Base-by-base conservation (phyloP, 306 rosid species). In the Acacia crassicarpa region DNA sequence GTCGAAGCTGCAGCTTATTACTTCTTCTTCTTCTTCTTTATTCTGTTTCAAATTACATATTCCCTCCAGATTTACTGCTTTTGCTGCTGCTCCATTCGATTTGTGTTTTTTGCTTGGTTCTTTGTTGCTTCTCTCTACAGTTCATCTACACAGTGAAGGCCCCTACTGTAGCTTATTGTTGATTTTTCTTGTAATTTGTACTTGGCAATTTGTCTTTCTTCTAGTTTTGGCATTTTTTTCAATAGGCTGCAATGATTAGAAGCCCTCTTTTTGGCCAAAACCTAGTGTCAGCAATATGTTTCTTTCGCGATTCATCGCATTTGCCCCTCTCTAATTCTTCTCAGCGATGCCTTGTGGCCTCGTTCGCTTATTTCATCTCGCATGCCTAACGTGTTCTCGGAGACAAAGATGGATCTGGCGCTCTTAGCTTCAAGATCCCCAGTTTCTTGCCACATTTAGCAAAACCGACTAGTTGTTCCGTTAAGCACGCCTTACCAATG, bases 321-420 rank as follows among this genome's bases (percentile, higher is more conserved):
- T 71, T 80, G 43, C 41, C 65, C 48, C 46, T 23, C 45, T 1
- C 62, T 5, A 54, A 35, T 40, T 72, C 44, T 56, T 11, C 16
- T 38, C 61, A 8, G 71, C 49, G 46, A 67, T 68, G 63, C 73
- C 27, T 20, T 58, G 51, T 30, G 43, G 5, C 35, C 71, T 45
- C n/a, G 53, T 16, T 30, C 45, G 32, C 8, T 62, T 14, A 7
- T 30, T 30, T 54, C 65, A 3, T 30, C 46, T 41, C 25, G 62
- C 72, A 90, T 95, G 99, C 88, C 85, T 67, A 89, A 88, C n/a
- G n/a, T 73, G 73, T 68, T 71, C 32, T 53, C 5, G 90, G 56
- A 35, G 72, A 80, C 71, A 85, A 82, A 77, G 82, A 91, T 91
- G 91, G 88, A 91, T 87, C 92, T 74, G 87, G 88, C 53, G 17